Conservation (phyloP, 2,329 filamentous ascomycete species). For the Rugonectria rugulosa region DNA sequence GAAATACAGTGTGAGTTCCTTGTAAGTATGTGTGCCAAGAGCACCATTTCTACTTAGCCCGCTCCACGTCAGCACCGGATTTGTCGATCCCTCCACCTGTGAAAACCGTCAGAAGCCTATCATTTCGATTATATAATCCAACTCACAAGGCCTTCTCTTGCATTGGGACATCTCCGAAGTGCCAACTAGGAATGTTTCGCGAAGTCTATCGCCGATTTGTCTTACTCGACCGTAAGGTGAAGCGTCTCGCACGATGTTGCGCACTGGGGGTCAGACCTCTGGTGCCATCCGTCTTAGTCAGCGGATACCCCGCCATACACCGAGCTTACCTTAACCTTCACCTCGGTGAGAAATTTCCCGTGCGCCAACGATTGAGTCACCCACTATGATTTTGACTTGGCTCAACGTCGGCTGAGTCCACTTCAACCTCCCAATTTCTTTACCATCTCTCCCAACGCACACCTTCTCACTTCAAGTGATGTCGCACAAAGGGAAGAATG, state of each 20-base stretch:
- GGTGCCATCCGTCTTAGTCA: background rate
- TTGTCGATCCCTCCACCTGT: slow-evolving; percentile 11
- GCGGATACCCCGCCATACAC: slow-evolving; percentile 18
- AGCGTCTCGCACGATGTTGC: background rate
- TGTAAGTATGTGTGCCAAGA: slow-evolving; percentile 1
- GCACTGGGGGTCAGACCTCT: background rate
- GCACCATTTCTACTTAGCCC: slow-evolving; percentile 9
- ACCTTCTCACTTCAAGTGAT: slow-evolving; percentile 40
- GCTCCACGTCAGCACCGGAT: slow-evolving; percentile 16
- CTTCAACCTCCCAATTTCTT: slow-evolving; percentile 24
- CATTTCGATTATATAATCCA: slow-evolving; percentile 9
- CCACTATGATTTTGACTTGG: slow-evolving; percentile 35
- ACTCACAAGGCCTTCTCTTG: background rate
- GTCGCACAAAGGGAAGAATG: slow-evolving; percentile 56
- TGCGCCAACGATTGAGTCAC: slow-evolving; percentile 41
- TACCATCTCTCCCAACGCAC: slow-evolving; percentile 23
- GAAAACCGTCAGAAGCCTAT: background rate
- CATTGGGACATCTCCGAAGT: background rate
- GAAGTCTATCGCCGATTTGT: slow-evolving; percentile 24
- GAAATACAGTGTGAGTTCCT: slow-evolving; percentile 2
- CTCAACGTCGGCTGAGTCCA: slow-evolving; percentile 27
- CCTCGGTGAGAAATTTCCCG: slow-evolving; percentile 40
- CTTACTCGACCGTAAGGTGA: slow-evolving; percentile 17
- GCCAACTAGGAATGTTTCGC: slow-evolving; percentile 27
- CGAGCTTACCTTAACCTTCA: slow-evolving; percentile 33